Evolutionary conservation across 2,329 filamentous ascomycete species (phyloP), one percentile per base, ranked within the genome.

Genomic region (Aspergillus flavus): DNA sequence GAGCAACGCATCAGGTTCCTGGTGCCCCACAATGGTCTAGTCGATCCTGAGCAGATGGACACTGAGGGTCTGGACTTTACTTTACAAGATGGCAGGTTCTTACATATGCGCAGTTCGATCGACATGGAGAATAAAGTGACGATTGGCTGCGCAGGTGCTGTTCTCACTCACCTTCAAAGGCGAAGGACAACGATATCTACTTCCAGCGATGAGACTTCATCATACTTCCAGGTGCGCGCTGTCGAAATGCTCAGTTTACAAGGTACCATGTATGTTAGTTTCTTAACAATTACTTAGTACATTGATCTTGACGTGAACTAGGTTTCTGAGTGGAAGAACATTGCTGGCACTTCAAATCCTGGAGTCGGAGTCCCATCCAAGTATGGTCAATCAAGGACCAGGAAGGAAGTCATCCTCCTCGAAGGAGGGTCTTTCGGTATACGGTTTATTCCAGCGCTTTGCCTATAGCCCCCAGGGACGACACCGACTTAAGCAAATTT

Each of bases 361-460:
- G 30, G 89, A 91, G 61, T 88, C 90, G 1, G 94, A 97, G 74
- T 87, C 87, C 12, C 93, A 96, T 75, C 94, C 92, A 5, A 93
- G 93, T 72, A 89, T 86, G 55, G 91, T 94, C 66, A 91, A 89
- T 69, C 89, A 91, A 78, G 91, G 91, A 0, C 87, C 88, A 3
- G 85, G 84, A 7, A 86, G 82, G 66, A 82, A 83, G 34, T 84
- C 82, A 30, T 87, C 85, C 1, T 89, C 86, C 23, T 85, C 86
- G 0, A 97, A 94, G 75, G 93, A 96, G 78, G 91, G 88, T 19
- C 83, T 95, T 1, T 98, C 92, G 0, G 80, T 97, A 0, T 97
- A 91, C 75, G 94, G 92, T 0, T 80, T 98, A 0, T 96, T 97
- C 65, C 87, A 90, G 62, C 83, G 87, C 61, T 81, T 95, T 34